Evolutionary conservation across 495 filamentous ascomycete species (phyloP), one percentile per base, ranked within the genome.

Genomic region (Jackrogersella minutella): DNA sequence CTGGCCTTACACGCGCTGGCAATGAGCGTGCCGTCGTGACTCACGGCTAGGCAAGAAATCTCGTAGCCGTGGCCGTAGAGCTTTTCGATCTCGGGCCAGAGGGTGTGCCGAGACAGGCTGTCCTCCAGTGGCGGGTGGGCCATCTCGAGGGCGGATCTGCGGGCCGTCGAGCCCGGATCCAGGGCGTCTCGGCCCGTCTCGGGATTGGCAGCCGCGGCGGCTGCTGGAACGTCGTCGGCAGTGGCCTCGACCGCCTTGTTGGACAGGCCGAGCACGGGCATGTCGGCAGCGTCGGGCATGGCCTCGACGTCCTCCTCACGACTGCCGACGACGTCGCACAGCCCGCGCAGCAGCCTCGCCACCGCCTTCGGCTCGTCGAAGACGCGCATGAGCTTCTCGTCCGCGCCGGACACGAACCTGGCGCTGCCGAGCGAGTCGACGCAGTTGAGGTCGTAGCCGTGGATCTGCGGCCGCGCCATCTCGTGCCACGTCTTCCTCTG

Each of bases 1-100:
- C 88, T 93, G 14, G 96, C 96, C 73, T 90, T 91, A 79, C 94
- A 98, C 1, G 94, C 92, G n/a, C 92, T 96, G 14, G 96, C 95
- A 31, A 99, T 84, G 19, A 97, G 67, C 1, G 71, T 80, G 13
- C 89, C 88, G 68, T 91, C 88, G 62, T 90, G 86, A 67, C 87
- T 92, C 6, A 87, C 85, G n/a, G 93, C 91, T 19, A 97, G 86
- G 8, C 91, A 88, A 17, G 93, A 96, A 37, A 99, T 95, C 76
- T 99, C 95, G 79, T 96, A 96, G n/a, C 95, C 95, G 78, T 99
- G 95, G 5, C 95, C 95, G 75, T 99, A 99, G 4, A 99, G 86
- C 77, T 99, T 99, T 73, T 98, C 95, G 37, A 86, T 87, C 67
- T 99, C 95, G 0, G 95, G 95, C 93, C 93, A 99, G 22, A 99